Percentiles rank a stretch among this genome's conserved stretches.
These are phyloP conservation scores for Styphnolobium japonicum DNA, from an alignment of 306 rosid species.

Conservation along the genomic window DNA sequence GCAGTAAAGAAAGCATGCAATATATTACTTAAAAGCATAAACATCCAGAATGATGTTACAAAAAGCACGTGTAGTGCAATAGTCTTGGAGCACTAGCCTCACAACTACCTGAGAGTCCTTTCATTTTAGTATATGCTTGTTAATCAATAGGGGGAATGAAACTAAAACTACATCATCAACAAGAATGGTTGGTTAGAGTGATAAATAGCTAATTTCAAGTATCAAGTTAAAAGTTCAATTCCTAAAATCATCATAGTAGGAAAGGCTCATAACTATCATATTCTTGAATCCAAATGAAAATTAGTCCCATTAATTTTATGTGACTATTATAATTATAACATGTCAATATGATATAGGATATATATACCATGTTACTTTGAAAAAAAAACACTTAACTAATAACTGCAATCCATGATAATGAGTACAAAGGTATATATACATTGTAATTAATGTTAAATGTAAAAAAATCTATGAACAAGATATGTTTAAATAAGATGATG, in stretches of 20 bases:
- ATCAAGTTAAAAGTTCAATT: no score
- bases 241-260: no score
- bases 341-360: neutral
- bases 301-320: neutral
- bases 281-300: no score
- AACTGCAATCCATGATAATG: neutral
- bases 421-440: neutral
- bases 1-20: neutral
- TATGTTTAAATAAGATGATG: conserved; percentile 5
- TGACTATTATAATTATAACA: neutral
- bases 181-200: no score
- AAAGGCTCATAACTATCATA: no score
- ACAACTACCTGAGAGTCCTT: neutral
- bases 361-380: neutral
- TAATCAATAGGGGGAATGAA: neutral
- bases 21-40: neutral
- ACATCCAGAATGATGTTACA: neutral
- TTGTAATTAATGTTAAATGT: no score
- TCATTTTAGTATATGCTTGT: neutral
- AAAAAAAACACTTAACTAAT: neutral
- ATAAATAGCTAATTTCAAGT: no score
- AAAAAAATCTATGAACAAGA: no score
- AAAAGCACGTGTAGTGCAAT: neutral
- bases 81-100: neutral
- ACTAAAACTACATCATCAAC: neutral